These are phyloP conservation scores for Arabis alpina DNA, from an alignment of 345 rosid species.

Conservation along the genomic window DNA sequence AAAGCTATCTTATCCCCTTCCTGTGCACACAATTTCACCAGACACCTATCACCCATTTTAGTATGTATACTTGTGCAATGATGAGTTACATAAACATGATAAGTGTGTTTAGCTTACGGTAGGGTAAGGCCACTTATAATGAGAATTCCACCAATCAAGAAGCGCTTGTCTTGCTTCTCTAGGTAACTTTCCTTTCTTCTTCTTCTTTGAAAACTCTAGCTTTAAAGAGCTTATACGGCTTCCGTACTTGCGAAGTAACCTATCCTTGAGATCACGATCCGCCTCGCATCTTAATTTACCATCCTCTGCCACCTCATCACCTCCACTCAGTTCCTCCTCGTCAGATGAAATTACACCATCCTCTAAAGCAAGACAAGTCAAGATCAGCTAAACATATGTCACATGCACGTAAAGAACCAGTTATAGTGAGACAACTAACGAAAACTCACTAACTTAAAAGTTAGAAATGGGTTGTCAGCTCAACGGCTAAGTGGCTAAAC, in stretches of 20 bases:
- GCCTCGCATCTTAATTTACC: slow-evolving; percentile 58
- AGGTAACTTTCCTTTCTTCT: slow-evolving; percentile 86
- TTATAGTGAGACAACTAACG: neutral
- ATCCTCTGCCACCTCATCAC: slow-evolving; percentile 57
- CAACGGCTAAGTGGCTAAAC: slow-evolving; percentile 35
- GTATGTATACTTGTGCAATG: neutral
- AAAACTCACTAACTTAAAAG: neutral
- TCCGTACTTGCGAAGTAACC: slow-evolving; percentile 65
- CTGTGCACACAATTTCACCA: slow-evolving; percentile 39
- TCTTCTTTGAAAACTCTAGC: slow-evolving; percentile 85
- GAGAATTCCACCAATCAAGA: slow-evolving; percentile 81
- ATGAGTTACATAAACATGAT: neutral
- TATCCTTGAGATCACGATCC: slow-evolving; percentile 68
- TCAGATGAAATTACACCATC: slow-evolving; percentile 72
- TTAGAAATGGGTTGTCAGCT: slow-evolving; percentile 29
- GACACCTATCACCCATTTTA: neutral
- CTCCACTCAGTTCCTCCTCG: slow-evolving; percentile 74
- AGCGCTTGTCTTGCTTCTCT: slow-evolving; percentile 82
- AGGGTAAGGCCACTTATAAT: slow-evolving; percentile 93
- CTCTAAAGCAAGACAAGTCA: slow-evolving; percentile 38
- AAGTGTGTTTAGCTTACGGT: slow-evolving; percentile 50
- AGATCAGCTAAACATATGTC: neutral
- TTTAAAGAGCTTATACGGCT: slow-evolving; percentile 74
- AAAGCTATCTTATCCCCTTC: slow-evolving; percentile 78
- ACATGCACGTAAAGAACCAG: slow-evolving; percentile 4